Percentiles rank a stretch among this genome's conserved stretches.
Conservation (phyloP, 1,139 yeast genomes). For the Magnusiomyces sp. region DNA sequence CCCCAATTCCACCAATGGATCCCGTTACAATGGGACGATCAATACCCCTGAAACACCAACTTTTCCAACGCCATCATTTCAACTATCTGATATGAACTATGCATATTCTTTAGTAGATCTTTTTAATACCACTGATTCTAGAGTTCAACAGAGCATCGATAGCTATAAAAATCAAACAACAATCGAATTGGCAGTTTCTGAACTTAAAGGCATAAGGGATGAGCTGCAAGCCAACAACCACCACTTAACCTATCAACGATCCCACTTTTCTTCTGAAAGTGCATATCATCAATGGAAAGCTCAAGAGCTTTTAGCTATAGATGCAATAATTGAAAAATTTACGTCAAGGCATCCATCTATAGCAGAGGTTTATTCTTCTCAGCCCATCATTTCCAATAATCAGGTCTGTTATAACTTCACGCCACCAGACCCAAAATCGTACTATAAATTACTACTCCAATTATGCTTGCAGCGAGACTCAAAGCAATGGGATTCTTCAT, state of each 20-base stretch:
- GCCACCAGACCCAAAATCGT: conserved; percentile 34
- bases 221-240: conserved; percentile 40
- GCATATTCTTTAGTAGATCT: conserved; percentile 21
- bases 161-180: conserved; percentile 36
- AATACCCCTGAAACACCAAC: conserved; percentile 8
- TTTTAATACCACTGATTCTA: conserved; percentile 22
- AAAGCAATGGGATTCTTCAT: conserved; percentile 18
- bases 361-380: conserved; percentile 4
- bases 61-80: conserved; percentile 26
- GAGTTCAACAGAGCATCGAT: conserved; percentile 24
- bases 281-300: conserved; percentile 49
- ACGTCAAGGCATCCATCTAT: conserved; percentile 6
- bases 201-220: conserved; percentile 36
- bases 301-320: conserved; percentile 37
- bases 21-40: conserved; percentile 4
- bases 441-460: conserved; percentile 31
- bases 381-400: conserved; percentile 10
- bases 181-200: conserved; percentile 40
- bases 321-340: conserved; percentile 28
- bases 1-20: conserved; percentile 7
- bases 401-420: conserved; percentile 17
- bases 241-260: conserved; percentile 30
- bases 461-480: conserved; percentile 30
- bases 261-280: conserved; percentile 37
- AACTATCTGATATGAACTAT: conserved; percentile 24